Evolutionary conservation across 208 protist species (phyloP).

Genomic region (Leishmania aethiopica): DNA sequence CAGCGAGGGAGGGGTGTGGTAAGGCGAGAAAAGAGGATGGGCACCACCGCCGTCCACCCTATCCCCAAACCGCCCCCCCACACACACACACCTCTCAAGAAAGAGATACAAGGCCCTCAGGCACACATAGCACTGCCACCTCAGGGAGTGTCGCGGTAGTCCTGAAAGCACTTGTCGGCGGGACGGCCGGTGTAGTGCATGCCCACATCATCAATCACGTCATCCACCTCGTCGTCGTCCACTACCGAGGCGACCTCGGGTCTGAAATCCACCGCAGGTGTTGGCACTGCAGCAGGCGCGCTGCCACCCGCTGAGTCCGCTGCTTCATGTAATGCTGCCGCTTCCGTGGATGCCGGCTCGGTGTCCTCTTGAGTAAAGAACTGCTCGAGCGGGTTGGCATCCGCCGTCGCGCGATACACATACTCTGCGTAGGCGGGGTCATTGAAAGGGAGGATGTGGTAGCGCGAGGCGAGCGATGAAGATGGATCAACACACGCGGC

Average conservation of each 20-base stretch:
- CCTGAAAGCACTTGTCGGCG: slow-evolving; percentile 54
- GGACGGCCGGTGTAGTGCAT: slow-evolving; percentile 41
- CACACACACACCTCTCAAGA: not conserved
- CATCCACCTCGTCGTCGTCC: slow-evolving; percentile 33
- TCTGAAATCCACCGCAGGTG: not conserved
- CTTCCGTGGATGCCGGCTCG: not conserved
- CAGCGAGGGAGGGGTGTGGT: not conserved
- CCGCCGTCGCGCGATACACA: slow-evolving; percentile 74
- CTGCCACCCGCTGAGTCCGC: not conserved
- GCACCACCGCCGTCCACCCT: not conserved
- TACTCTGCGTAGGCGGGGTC: slow-evolving; percentile 76
- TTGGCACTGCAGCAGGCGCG: not conserved
- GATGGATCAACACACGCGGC: slow-evolving; percentile 41
- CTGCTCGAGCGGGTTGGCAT: slow-evolving; percentile 83
- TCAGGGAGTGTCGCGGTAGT: slow-evolving; percentile 4
- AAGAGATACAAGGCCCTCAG: not conserved
- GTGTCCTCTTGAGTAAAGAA: slow-evolving; percentile 25
- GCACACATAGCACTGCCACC: not conserved
- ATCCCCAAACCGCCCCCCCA: not conserved
- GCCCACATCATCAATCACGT: slow-evolving; percentile 82
- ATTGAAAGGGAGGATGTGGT: slow-evolving; percentile 63
- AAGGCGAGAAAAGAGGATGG: not conserved
- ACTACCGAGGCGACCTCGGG: not conserved
- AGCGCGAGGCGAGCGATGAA: slow-evolving; percentile 50
- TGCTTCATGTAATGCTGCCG: not conserved